Conservation (phyloP, 176 grass and related monocot species). For the Oryza glaberrima region DNA sequence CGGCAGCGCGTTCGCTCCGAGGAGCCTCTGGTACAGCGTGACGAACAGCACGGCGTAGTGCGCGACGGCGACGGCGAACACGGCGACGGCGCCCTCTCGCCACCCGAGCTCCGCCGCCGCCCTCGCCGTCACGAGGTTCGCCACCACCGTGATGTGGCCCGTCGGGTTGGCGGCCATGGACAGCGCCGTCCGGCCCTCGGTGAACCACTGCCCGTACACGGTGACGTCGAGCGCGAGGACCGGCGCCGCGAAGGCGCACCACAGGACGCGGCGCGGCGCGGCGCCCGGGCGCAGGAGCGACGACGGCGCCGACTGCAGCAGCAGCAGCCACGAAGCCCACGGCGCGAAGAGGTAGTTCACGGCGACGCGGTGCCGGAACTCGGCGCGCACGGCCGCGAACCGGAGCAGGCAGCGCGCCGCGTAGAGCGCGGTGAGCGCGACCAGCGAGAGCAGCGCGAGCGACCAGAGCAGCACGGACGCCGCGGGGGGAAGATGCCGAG, state of each 20-base stretch:
- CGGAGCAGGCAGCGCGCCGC: conserved; percentile 49
- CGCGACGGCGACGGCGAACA: conserved; percentile 76
- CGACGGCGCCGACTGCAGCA: conserved; percentile 62
- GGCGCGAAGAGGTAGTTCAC: conserved; percentile 89
- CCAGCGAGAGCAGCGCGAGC: conserved; percentile 58
- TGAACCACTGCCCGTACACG: conserved; percentile 96
- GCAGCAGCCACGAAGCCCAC: conserved; percentile 74
- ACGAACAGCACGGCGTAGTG: conserved; percentile 98
- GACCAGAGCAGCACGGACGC: conserved; percentile 72
- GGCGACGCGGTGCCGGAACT: conserved; percentile 71
- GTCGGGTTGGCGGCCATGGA: conserved; percentile 92
- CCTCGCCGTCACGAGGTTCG: conserved; percentile 68
- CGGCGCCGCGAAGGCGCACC: conserved; percentile 71
- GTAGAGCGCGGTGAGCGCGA: conserved; percentile 64
- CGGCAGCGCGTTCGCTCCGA: conserved; percentile 71
- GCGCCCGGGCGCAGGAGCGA: conserved; percentile 46
- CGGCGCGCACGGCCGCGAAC: conserved; percentile 60
- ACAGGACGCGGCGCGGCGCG: conserved; percentile 58
- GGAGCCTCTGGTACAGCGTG: conserved; percentile 81
- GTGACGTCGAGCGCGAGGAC: conserved; percentile 84
- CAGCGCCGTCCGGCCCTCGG: conserved; percentile 63
- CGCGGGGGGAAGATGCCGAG: conserved; percentile 38
- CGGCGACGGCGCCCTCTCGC: conserved; percentile 73
- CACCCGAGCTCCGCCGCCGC: conserved; percentile 73
- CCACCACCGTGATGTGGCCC: conserved; percentile 89